Base-by-base conservation (phyloP, 306 rosid genomes). In the Sicyos baderoa region DNA sequence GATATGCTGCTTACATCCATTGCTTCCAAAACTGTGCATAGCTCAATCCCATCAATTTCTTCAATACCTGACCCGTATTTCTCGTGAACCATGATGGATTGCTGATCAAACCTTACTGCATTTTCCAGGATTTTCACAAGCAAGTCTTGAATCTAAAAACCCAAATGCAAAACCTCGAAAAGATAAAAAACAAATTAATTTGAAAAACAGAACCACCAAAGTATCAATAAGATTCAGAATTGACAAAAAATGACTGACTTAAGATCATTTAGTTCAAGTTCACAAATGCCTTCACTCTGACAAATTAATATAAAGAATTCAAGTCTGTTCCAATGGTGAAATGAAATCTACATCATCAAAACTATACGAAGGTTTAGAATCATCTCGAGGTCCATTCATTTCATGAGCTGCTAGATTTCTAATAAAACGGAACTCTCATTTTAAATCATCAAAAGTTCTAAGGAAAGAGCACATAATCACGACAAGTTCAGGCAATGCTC, bases 141-240 rank as follows among this genome's bases (percentile, higher is more conserved):
- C 82, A 81, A 76, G 72, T 80, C 96, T 89, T 93, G 98, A 85
- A 89, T 88, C 98, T 93, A 88, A 88, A 89, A 84, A 92, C 86
- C 88, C 86, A 92, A 89, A 85, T 75, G 84, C 86, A 84, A 88
- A 85, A 82, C 93, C 87, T 89, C 89, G 88, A 86, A 89, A 50
- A 71, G 49, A 86, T 86, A 84, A 87, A 82, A 86, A 76, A 25
- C 29, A 85, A 67, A 82, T 84, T 42, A 65, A 65, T 65, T 49
- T 21, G 51, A 21, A 65, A 44, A 45, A 50, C n/a, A 35, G 7
- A 23, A 63, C 21, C 47, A 54, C 19, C 18, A 29, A 16, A 22
- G 29, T 48, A 7, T n/a, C 25, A n/a, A 27, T 35, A 27, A 40
- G 51, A 62, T 37, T 37, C 44, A 37, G 44, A 37, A 40, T 4